Evolutionary conservation across 768 basidiomycete species (phyloP).

Genomic region (Psilocybe subaeruginosa): DNA sequence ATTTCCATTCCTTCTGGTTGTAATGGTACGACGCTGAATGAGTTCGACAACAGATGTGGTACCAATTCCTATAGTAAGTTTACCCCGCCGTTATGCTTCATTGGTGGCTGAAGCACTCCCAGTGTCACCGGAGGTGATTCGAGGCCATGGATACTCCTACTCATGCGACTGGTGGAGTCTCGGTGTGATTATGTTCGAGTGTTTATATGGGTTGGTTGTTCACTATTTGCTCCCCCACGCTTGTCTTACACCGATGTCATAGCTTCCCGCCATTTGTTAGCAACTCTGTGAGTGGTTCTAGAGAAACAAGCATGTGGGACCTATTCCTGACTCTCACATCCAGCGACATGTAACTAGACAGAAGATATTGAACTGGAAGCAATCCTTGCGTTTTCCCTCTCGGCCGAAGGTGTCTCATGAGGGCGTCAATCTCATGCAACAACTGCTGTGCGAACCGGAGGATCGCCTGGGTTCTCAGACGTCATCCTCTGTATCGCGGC

Average conservation of each 20-base stretch:
- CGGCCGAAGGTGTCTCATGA: constrained; percentile 85
- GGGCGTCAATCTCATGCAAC: constrained; percentile 85
- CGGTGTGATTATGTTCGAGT: constrained; percentile 96
- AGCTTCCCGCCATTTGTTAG: constrained; percentile 97
- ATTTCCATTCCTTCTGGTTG: constrained; percentile 12
- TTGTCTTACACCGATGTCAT: constrained; percentile 10
- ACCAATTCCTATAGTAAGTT: constrained; percentile 85
- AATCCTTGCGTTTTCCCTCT: constrained; percentile 82
- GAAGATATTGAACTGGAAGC: constrained; percentile 97
- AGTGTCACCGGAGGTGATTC: constrained; percentile 93
- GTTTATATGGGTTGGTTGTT: constrained; percentile 79
- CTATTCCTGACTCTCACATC: constrained; percentile 19
- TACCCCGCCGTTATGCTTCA: constrained; percentile 22
- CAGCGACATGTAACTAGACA: constrained; percentile 93
- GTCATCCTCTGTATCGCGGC: constrained; percentile 67
- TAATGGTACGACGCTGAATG: constrained; percentile 11
- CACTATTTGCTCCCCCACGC: constrained; percentile 16
- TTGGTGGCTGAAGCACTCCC: constrained; percentile 23
- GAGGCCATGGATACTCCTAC: constrained; percentile 90
- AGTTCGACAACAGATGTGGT: constrained; percentile 60
- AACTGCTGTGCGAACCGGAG: constrained; percentile 93
- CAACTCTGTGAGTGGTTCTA: constrained; percentile 69
- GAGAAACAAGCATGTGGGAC: neutral
- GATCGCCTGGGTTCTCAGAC: constrained; percentile 86
- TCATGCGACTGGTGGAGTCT: constrained; percentile 99